These are phyloP conservation scores for Phytopythium vexans DNA, from an alignment of 352 stramenopile genomes.

Conservation along the genomic window DNA sequence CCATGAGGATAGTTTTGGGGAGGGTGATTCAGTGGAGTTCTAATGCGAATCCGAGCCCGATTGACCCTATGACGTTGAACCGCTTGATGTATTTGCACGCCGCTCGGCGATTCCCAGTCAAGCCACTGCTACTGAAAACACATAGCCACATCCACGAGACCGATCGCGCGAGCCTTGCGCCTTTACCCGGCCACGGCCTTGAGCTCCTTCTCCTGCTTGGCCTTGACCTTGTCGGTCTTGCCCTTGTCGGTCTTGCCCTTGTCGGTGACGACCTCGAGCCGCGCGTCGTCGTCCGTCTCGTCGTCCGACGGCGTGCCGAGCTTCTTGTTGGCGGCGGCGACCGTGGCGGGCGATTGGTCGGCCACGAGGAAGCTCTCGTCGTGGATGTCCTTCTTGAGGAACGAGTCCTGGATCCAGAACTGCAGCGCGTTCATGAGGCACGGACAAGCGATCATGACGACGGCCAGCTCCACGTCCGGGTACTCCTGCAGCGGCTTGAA, in stretches of 20 bases:
- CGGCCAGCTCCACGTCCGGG: constrained; percentile 64
- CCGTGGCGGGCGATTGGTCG: constrained; percentile 19
- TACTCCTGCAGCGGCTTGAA: constrained; percentile 68
- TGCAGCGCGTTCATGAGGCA: constrained; percentile 88
- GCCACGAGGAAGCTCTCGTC: constrained; percentile 54
- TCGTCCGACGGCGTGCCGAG: constrained; percentile 25
- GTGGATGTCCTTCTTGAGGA: constrained; percentile 83
- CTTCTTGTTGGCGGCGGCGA: constrained; percentile 21
- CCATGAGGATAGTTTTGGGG: neutral
- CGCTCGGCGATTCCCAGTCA: neutral
- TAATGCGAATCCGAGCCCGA: too few relatives aligned
- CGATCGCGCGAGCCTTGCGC: too few relatives aligned
- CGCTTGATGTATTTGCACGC: neutral
- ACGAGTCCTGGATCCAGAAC: constrained; percentile 90
- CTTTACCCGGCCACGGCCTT: constrained; percentile 14
- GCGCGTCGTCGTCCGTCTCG: constrained; percentile 23
- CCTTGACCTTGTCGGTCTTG: constrained; percentile 10
- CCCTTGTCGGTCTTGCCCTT: constrained; percentile 7
- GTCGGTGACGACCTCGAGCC: constrained; percentile 11
- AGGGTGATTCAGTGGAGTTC: too few relatives aligned
- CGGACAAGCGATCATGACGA: constrained; percentile 89
- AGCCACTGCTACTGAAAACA: neutral
- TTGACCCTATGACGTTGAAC: too few relatives aligned
- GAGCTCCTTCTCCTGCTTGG: constrained; percentile 18
- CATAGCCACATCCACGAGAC: too few relatives aligned